phyloP scores from a whole-genome alignment of 2,329 filamentous ascomycete species.

The Exutisphaerella laricina region DNA sequence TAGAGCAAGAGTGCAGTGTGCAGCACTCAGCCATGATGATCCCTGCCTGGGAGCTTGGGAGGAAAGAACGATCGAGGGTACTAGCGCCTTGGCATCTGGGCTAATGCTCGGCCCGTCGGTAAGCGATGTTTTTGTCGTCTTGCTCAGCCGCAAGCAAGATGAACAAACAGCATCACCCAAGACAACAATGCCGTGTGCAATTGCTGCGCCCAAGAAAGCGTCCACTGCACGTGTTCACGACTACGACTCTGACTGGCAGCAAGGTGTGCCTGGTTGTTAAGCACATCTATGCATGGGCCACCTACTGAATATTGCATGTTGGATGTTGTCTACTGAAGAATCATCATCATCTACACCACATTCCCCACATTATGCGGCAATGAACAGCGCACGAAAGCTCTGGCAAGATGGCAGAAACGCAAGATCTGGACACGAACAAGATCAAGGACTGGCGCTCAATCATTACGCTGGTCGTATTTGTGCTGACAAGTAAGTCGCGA shows the following conservation, averaged over 20 bases:
- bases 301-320: background rate
- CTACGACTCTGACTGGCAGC: background rate
- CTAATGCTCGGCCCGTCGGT: too few species aligned
- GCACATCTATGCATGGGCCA: background rate
- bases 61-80: too few species aligned
- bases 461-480: conserved; percentile 62
- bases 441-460: conserved; percentile 66
- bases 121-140: too few species aligned
- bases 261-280: background rate
- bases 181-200: too few species aligned
- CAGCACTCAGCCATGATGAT: too few species aligned
- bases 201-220: background rate
- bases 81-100: too few species aligned
- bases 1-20: too few species aligned
- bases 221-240: background rate
- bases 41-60: too few species aligned
- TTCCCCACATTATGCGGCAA: background rate
- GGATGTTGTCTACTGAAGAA: too few species aligned
- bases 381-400: background rate
- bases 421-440: conserved; percentile 45
- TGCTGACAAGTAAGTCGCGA: conserved; percentile 59
- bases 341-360: too few species aligned
- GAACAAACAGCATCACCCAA: too few species aligned
- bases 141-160: too few species aligned
- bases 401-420: conserved; percentile 4